A percentile compares a stretch with the other conserved stretches of the same genome.
Conservation (phyloP, 768 basidiomycete genomes). For the Tylopilus subfusipes region DNA sequence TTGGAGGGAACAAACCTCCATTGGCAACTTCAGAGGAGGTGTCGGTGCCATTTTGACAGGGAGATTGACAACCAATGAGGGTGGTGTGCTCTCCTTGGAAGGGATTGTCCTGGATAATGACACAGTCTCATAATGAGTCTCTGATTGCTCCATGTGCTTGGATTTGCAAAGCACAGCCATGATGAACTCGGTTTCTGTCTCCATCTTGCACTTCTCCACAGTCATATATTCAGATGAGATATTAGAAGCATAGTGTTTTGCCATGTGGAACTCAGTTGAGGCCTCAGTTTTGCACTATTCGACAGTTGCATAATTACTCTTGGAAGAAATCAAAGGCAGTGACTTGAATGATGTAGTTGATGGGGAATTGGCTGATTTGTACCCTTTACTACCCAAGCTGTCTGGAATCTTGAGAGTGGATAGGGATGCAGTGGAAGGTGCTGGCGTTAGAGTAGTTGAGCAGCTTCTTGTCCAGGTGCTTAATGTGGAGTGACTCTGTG, state of each 20-base stretch:
- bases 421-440: constrained; percentile 28
- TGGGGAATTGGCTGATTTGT: constrained; percentile 41
- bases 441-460: constrained; percentile 30
- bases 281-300: constrained; percentile 41
- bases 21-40: constrained; percentile 28
- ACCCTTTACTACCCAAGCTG: constrained; percentile 49
- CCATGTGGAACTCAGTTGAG: constrained; percentile 49
- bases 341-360: constrained; percentile 53
- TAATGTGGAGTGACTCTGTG: constrained; percentile 33
- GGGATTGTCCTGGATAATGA: constrained; percentile 36
- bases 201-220: constrained; percentile 41
- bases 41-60: constrained; percentile 21
- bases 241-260: constrained; percentile 40
- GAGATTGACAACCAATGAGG: constrained; percentile 36
- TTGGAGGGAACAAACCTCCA: constrained; percentile 24
- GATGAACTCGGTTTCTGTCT: constrained; percentile 41
- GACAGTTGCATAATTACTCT: constrained; percentile 43
- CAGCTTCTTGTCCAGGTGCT: constrained; percentile 34
- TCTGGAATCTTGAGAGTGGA: constrained; percentile 31
- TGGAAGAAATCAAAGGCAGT: constrained; percentile 57
- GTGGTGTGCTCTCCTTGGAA: constrained; percentile 32
- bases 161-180: constrained; percentile 44
- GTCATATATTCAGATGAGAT: constrained; percentile 48
- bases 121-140: constrained; percentile 52
- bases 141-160: constrained; percentile 32